Percentiles rank a stretch among this genome's conserved stretches.
These are phyloP conservation scores for Filobasidium wieringae DNA, from an alignment of 768 basidiomycete genomes.

Conservation along the genomic window DNA sequence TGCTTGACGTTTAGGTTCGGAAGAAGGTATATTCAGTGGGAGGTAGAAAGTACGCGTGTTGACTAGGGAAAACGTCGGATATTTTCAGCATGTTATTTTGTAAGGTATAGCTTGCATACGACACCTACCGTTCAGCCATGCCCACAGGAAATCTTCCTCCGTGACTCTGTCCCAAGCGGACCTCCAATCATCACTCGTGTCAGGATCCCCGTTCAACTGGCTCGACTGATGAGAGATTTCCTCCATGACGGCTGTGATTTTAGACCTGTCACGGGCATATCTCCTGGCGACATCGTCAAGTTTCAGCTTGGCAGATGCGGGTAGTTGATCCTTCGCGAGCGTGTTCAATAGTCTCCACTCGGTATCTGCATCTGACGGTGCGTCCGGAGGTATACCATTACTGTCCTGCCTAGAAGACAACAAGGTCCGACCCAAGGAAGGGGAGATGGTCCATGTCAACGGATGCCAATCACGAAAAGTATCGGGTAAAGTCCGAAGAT, in stretches of 20 bases:
- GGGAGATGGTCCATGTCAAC: slow-evolving; percentile 51
- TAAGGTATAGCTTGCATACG: neutral
- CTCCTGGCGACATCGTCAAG: slow-evolving; percentile 27
- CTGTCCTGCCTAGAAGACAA: slow-evolving; percentile 46
- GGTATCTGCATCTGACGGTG: slow-evolving; percentile 43
- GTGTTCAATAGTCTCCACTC: slow-evolving; percentile 14
- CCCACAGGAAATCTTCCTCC: slow-evolving; percentile 59
- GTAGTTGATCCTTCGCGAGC: slow-evolving; percentile 11
- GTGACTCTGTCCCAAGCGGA: slow-evolving; percentile 46
- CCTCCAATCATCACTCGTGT: slow-evolving; percentile 30
- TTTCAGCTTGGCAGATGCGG: slow-evolving; percentile 17
- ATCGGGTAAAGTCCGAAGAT: slow-evolving; percentile 63
- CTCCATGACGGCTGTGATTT: slow-evolving; percentile 14
- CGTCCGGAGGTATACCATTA: no score
- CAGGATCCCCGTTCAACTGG: neutral
- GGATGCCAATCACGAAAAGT: slow-evolving; percentile 65
- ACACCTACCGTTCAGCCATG: slow-evolving; percentile 71
- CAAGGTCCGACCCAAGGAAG: slow-evolving; percentile 3
- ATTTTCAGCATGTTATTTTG: slow-evolving; percentile 8
- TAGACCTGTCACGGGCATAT: slow-evolving; percentile 25
- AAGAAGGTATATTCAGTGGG: slow-evolving; percentile 24
- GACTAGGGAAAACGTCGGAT: slow-evolving; percentile 43
- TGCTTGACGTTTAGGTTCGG: slow-evolving; percentile 41
- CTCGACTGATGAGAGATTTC: no score
- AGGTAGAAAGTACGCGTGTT: slow-evolving; percentile 77